phyloP scores from a whole-genome alignment of 345 rosid species.

The Gossypium arboreum region DNA sequence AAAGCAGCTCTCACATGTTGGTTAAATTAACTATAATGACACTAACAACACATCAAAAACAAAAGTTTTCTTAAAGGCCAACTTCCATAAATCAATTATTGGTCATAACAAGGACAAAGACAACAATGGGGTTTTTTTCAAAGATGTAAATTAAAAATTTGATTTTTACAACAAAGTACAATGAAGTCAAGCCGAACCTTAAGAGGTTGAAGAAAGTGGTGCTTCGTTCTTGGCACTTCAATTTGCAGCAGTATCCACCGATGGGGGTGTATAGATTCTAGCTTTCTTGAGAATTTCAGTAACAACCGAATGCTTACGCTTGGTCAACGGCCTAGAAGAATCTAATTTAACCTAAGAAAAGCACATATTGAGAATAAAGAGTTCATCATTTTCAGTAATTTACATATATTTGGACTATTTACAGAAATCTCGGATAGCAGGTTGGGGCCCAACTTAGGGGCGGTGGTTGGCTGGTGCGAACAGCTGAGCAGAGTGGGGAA shows the following conservation, averaged over 20 bases:
- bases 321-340: neutral
- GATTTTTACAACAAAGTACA: neutral
- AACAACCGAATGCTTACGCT: slow-evolving; percentile 26
- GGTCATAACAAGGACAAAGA: neutral
- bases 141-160: neutral
- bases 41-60: neutral
- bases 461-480: too few relatives aligned
- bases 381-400: too few relatives aligned
- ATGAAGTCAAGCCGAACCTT: neutral
- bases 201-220: slow-evolving; percentile 1
- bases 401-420: too few relatives aligned
- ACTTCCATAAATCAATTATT: neutral
- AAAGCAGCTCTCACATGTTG: neutral
- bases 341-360: slow-evolving; percentile 38
- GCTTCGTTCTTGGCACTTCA: neutral
- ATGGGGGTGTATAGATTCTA: slow-evolving; percentile 55
- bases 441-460: too few relatives aligned
- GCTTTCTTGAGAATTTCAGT: slow-evolving; percentile 90
- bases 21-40: neutral
- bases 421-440: too few relatives aligned
- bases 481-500: too few relatives aligned
- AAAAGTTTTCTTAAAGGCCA: neutral
- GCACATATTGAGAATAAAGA: too few relatives aligned
- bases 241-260: slow-evolving; percentile 11
- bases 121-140: neutral